A percentile compares a stretch with the other conserved stretches of the same genome.
phyloP scores from a whole-genome alignment of 2,329 filamentous ascomycete species.

The Arthrocladium fulminans region DNA sequence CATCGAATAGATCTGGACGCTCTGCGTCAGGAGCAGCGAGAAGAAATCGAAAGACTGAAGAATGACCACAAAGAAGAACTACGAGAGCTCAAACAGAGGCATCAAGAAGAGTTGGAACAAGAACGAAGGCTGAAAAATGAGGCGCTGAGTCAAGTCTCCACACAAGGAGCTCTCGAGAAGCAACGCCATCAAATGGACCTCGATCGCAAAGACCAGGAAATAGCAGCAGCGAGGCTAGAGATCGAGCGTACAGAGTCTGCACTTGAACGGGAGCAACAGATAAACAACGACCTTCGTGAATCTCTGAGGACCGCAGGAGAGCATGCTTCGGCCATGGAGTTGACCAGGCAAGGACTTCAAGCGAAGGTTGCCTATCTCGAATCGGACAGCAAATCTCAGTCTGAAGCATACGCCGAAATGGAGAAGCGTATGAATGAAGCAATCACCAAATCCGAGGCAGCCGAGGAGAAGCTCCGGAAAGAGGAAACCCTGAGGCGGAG shows the following conservation, averaged over 20 bases:
- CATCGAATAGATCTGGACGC: conserved; percentile 38
- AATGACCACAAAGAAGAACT: conserved; percentile 61
- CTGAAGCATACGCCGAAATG: conserved; percentile 72
- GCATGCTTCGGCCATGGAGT: conserved; percentile 60
- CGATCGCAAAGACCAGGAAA: conserved; percentile 48
- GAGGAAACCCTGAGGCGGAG: conserved; percentile 87
- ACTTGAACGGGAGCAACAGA: conserved; percentile 53
- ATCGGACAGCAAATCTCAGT: conserved; percentile 81
- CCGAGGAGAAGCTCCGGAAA: conserved; percentile 73
- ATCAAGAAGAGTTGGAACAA: conserved; percentile 59
- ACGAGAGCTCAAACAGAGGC: conserved; percentile 53
- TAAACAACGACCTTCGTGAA: conserved; percentile 50
- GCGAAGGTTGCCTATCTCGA: conserved; percentile 84
- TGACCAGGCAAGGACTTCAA: conserved; percentile 63
- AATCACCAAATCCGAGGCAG: conserved; percentile 56
- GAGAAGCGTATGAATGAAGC: conserved; percentile 74
- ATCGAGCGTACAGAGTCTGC: conserved; percentile 37
- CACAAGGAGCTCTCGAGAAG: conserved; percentile 41
- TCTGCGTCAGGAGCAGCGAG: conserved; percentile 35
- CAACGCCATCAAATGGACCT: conserved; percentile 37
- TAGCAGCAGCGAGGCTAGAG: conserved; percentile 36
- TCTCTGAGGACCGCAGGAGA: conserved; percentile 52
- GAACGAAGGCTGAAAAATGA: conserved; percentile 50
- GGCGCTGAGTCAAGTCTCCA: conserved; percentile 59
- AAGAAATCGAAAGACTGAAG: conserved; percentile 50